Evolutionary conservation across 2,329 filamentous ascomycete species (phyloP).

Genomic region (Tolypocladium amazonense): DNA sequence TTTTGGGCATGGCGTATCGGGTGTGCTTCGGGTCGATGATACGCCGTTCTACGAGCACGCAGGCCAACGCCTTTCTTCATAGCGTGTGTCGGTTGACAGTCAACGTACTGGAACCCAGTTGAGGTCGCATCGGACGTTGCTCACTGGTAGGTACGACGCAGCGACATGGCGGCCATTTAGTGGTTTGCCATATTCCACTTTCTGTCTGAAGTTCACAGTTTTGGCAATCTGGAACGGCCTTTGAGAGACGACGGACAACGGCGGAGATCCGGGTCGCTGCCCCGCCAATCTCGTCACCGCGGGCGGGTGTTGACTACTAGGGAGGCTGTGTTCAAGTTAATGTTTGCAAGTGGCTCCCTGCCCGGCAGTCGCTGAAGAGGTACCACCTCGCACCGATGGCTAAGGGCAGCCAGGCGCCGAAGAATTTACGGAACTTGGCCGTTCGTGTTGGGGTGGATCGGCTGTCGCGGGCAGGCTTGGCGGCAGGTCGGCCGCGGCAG

Average conservation of each 20-base stretch:
- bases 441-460: background rate
- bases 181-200: no score
- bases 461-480: background rate
- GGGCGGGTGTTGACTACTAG: background rate
- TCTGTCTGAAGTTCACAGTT: no score
- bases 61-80: no score
- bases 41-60: background rate
- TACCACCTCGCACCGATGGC: background rate
- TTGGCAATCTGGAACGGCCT: no score
- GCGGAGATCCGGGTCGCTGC: no score
- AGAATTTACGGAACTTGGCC: background rate
- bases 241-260: no score
- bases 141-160: background rate
- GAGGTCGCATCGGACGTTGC: background rate
- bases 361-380: background rate
- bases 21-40: background rate
- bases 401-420: background rate
- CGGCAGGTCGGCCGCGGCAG: background rate
- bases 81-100: no score
- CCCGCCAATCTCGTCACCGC: background rate
- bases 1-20: background rate
- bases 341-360: background rate
- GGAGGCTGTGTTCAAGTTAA: background rate
- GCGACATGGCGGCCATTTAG: background rate
- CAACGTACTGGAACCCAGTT: no score